Percentiles rank a stretch among this genome's conserved stretches.
Conservation (phyloP, 2,329 filamentous ascomycete genomes). For the Moelleriella libera region DNA sequence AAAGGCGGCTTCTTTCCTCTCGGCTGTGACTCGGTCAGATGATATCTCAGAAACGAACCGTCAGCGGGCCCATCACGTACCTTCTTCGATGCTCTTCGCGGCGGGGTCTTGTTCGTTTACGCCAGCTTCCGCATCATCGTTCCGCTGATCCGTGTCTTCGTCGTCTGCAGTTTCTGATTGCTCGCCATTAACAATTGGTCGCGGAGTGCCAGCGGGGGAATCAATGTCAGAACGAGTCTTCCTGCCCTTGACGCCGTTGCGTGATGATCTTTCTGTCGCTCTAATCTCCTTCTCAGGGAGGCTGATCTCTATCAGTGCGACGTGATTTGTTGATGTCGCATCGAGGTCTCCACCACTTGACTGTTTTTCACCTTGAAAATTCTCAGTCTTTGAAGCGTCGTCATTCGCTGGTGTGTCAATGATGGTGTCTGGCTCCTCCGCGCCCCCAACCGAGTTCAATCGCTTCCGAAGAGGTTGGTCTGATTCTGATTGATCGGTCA, state of each 20-base stretch:
- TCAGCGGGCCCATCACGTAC: slow-evolving; percentile 25
- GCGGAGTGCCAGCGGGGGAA: slow-evolving; percentile 1
- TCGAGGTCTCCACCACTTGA: slow-evolving; percentile 33
- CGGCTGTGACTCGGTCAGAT: slow-evolving; percentile 34
- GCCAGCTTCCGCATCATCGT: slow-evolving; percentile 36
- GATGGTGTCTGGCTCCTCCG: slow-evolving; percentile 18
- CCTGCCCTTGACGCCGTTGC: slow-evolving; percentile 22
- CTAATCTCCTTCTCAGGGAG: slow-evolving; percentile 16
- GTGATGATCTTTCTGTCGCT: slow-evolving; percentile 24
- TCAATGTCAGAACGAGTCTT: slow-evolving; percentile 12
- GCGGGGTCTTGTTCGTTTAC: slow-evolving; percentile 39
- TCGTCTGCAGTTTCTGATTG: slow-evolving; percentile 18
- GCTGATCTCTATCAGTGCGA: slow-evolving; percentile 11
- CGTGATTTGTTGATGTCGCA: slow-evolving; percentile 13
- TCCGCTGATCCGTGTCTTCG: slow-evolving; percentile 28
- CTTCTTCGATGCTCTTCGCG: slow-evolving; percentile 49
- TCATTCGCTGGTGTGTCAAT: slow-evolving; percentile 17
- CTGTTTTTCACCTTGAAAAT: slow-evolving; percentile 22
- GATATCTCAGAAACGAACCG: background rate
- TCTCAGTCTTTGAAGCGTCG: slow-evolving; percentile 20
- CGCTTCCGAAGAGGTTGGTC: slow-evolving; percentile 40
- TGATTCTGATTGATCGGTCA: slow-evolving; percentile 26
- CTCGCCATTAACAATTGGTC: slow-evolving; percentile 19
- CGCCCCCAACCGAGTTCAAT: slow-evolving; percentile 30
- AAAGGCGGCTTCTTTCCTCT: slow-evolving; percentile 66